These are phyloP conservation scores for Hirsutella minnesotensis DNA, from an alignment of 2,329 filamentous ascomycete species.

Conservation along the genomic window DNA sequence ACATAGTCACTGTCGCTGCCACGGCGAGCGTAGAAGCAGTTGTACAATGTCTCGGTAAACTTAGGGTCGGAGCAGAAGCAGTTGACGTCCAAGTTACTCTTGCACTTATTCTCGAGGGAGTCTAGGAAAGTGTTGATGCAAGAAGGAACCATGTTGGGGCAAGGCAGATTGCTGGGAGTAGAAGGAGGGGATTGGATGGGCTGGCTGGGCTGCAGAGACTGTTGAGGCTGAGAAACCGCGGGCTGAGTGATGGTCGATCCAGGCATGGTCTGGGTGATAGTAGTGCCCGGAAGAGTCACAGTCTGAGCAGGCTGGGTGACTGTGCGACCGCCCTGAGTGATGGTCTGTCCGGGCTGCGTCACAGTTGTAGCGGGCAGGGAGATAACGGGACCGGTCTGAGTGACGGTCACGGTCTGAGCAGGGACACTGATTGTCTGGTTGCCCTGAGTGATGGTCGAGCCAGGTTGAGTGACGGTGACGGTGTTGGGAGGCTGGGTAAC, in stretches of 20 bases:
- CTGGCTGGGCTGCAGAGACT: conserved; percentile 6
- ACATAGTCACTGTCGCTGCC: conserved; percentile 53
- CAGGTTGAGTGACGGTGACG: background rate
- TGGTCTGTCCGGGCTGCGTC: background rate
- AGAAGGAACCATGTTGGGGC: conserved; percentile 65
- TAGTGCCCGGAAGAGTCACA: background rate
- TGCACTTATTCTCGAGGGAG: conserved; percentile 49
- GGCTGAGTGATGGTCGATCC: background rate
- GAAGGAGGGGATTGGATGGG: background rate
- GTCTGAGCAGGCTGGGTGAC: background rate
- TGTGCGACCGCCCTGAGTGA: background rate
- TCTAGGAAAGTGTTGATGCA: conserved; percentile 89
- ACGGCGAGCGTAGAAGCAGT: conserved; percentile 70
- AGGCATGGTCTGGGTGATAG: background rate
- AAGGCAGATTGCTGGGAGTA: conserved; percentile 31
- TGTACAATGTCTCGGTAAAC: conserved; percentile 69
- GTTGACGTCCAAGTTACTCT: conserved; percentile 65
- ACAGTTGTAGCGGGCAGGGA: background rate
- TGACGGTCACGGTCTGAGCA: background rate
- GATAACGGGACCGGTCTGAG: background rate
- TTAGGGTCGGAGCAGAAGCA: conserved; percentile 79
- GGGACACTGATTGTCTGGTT: background rate
- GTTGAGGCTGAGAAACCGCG: background rate
- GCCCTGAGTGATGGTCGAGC: background rate
- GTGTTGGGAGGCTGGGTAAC: background rate